Evolutionary conservation across 768 basidiomycete species (phyloP), one percentile per base, ranked within the genome.

Genomic region (Crepidotus variabilis): DNA sequence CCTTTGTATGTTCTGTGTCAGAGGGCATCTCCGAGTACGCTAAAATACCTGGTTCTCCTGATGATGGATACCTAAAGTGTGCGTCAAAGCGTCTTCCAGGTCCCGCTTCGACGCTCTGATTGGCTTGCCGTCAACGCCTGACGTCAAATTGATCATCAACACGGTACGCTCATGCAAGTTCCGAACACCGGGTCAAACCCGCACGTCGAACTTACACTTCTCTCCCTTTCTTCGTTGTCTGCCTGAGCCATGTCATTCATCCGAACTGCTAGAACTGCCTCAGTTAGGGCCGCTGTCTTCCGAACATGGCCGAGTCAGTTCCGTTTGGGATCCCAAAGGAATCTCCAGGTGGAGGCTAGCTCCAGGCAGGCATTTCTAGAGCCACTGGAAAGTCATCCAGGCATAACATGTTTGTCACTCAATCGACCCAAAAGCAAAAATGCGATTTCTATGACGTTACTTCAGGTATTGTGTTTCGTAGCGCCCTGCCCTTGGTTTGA

Each of bases 371-470:
- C 78, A 5, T 80, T 78, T 61, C 71, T 90, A 23, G 79, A 87
- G 64, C 77, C 78, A 18, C 65, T 83, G 14, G 60, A 68, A 24
- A 76, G 78, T 14, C 75, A 83, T 61, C 83, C 85, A 7, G 90
- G 91, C 7, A 78, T 94, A 50, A 77, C 81, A 18, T 88, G 80
- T 61, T 77, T 95, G 18, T 83, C 84, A n/a, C 81, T 95, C 56
- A 90, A 94, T 66, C 78, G 90, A 57, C 90, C 92, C 7, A 79
- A 87, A 61, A 86, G 83, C 63, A 93, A 86, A 79, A 96, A 96
- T 73, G 92, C 94, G 20, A 90, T 96, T 47, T 94, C 92, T 2
- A 72, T 83, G 58, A 74, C 74, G 34, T 78, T 96, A 60, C 75
- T 96, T 32, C 74, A 82, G 74, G 91, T 90, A 53, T n/a, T 64